Base-by-base conservation (phyloP, 805 yeast genomes). In the Candida lessepsii region DNA sequence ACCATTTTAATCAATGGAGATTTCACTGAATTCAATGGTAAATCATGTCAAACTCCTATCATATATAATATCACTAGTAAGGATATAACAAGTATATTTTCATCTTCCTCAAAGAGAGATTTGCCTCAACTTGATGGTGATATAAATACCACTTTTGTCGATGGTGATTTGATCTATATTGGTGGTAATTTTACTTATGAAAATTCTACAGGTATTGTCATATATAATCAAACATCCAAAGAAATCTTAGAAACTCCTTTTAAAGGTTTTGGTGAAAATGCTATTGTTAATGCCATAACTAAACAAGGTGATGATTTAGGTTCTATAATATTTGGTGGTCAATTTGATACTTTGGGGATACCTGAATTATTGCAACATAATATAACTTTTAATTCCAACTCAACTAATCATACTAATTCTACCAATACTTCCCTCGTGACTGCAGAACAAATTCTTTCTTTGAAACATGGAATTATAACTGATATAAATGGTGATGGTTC, bases 261-360 rank as follows among this genome's bases (percentile, higher is more conserved):
- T 60, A 72, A 75, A 20, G 98, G 98, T 0, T 88, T 91, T 56
- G 81, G 80, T 5, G 54, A 70, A 24, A 68, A 75, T 42, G 68
- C 90, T 0, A 44, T 51, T 0, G 75, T 93, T 10, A 78, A 80
- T 45, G 67, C 90, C 6, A 89, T 93, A 13, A 48, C 76, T 0
- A 71, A 72, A 45, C 54, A 78, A 3, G 52, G 56, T 29, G 60
- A 61, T 24, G 62, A 47, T 26, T 14, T 39, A 11, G 80, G 76
- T 27, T 67, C 73, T 25, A 69, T 93, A 6, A 56, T 93, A 9
- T 91, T 89, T 63, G 91, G 93, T 1, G 99, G 99, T 9, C 44
- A 63, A 3, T 89, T 93, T 56, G 53, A 67, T 41, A 75, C 83
- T 8, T 63, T 88, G 30, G 87, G 86, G 6, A 61, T 80, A 40